Conservation (phyloP, 257 asterid genomes). For the Galeopsis tetrahit region DNA sequence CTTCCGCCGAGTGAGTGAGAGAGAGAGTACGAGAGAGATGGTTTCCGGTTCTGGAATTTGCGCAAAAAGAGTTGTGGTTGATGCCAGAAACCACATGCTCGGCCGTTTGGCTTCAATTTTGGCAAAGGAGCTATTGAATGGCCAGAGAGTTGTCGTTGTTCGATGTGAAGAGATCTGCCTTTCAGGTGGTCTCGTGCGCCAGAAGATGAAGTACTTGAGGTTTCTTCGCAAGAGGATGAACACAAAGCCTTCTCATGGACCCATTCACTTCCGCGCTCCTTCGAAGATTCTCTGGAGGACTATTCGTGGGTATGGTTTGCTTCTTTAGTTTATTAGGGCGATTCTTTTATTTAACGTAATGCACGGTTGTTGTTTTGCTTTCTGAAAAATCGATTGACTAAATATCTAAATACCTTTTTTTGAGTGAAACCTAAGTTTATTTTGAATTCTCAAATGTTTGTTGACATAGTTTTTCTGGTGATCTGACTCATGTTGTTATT, state of each 20-base stretch:
- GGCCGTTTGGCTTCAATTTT: slow-evolving; percentile 50
- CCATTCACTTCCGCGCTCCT: slow-evolving; percentile 63
- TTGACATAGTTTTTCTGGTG: no score
- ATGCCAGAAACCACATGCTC: slow-evolving; percentile 58
- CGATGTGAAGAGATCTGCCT: slow-evolving; percentile 58
- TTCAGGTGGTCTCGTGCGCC: slow-evolving; percentile 62
- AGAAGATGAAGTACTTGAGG: slow-evolving; percentile 55
- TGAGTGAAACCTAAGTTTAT: no score
- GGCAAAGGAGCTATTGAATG: slow-evolving; percentile 58
- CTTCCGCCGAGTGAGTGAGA: slow-evolving; percentile 25
- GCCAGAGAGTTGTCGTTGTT: slow-evolving; percentile 49
- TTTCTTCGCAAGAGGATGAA: slow-evolving; percentile 59
- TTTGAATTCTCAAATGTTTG: no score
- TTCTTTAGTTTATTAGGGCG: neutral
- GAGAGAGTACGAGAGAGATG: slow-evolving; percentile 32
- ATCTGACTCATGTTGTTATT: no score
- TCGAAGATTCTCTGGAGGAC: slow-evolving; percentile 60
- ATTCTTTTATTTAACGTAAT: neutral
- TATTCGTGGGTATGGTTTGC: slow-evolving; percentile 50
- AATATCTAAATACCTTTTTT: no score
- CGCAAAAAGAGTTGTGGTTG: slow-evolving; percentile 50
- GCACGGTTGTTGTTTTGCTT: neutral
- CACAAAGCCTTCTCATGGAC: slow-evolving; percentile 57
- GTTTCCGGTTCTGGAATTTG: slow-evolving; percentile 61
- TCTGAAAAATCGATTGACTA: no score